Base-by-base conservation (phyloP, 2,329 filamentous ascomycete genomes). In the Chaetoscypha palmicola region DNA sequence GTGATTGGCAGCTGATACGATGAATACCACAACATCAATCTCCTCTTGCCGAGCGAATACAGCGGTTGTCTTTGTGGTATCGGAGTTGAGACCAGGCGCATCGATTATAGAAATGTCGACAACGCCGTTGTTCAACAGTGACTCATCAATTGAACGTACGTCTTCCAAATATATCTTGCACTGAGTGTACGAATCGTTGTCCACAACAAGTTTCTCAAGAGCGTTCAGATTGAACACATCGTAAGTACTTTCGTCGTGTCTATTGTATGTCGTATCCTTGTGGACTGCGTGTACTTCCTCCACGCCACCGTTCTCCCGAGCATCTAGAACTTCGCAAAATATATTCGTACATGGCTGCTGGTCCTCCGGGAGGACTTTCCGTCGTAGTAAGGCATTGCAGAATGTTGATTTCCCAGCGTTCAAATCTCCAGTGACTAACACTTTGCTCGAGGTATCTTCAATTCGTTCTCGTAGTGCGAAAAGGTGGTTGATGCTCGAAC, bases 351-450 rank as follows among this genome's bases (percentile, higher is more conserved):
- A 98, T 1, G 92, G 92, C 62, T 97, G 92, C 64, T 98, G 91
- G 58, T 98, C 92, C 66, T 97, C 92, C 0, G 92, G 92, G 3
- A 98, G 68, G 21, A 98, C 78, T 66, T 97, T 97, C 50, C 90
- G 80, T 48, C 92, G 83, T 31, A 98, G 68, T 2, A 98, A 71
- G n/a, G 92, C 92, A 65, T 98, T 98, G 69, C 92, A 98, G 58
- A 98, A 98, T 1, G 92, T 98, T 3, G 92, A 98, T 63, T 98
- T 98, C 60, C 92, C 92, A 7, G 92, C 91, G 61, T 98, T 98
- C 42, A 98, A 67, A 62, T 98, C 92, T 59, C 92, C 92, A 0
- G 92, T 98, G 14, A 98, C 82, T 46, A 98, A 68, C 1, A 98
- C 92, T 64, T 98, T 98, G 67, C 91, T 97, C 3, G 91, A 87